A percentile compares a stretch with the other conserved stretches of the same genome.
phyloP scores from a whole-genome alignment of 1,139 yeast genomes.

The Hansenula sp. region DNA sequence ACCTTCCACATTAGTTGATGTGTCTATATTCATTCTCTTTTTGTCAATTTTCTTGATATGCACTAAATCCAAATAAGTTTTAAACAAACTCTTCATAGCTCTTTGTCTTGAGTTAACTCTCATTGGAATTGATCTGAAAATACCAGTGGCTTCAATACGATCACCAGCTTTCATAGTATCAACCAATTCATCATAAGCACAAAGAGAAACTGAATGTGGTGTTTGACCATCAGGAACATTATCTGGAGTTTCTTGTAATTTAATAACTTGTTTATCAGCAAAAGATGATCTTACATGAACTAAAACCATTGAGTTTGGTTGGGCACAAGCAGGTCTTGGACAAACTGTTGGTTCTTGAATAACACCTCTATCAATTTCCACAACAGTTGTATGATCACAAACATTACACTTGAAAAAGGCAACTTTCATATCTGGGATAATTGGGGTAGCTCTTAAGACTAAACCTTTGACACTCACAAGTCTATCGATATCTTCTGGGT shows the following conservation, averaged over 20 bases:
- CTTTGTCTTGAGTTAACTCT: conserved; percentile 84
- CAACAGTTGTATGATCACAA: conserved; percentile 89
- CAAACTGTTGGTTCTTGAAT: conserved; percentile 92
- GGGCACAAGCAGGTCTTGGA: conserved; percentile 85
- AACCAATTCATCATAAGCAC: conserved; percentile 94
- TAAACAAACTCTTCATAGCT: conserved; percentile 76
- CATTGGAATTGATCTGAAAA: conserved; percentile 89
- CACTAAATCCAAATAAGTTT: conserved; percentile 91
- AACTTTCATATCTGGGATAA: conserved; percentile 96
- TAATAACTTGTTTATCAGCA: conserved; percentile 92
- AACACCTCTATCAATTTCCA: conserved; percentile 90
- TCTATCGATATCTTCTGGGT: conserved; percentile 94
- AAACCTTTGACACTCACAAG: conserved; percentile 88
- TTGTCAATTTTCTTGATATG: conserved; percentile 86
- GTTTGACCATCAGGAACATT: conserved; percentile 99
- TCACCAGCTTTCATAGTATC: conserved; percentile 97
- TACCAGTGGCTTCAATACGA: conserved; percentile 91
- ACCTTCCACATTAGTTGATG: conserved; percentile 54
- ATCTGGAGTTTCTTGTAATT: conserved; percentile 96
- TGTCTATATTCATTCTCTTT: conserved; percentile 77
- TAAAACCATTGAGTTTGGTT: conserved; percentile 81
- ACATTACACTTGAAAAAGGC: conserved; percentile 95
- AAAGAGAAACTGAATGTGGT: conserved; percentile 90
- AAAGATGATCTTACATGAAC: conserved; percentile 89
- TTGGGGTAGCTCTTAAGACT: conserved; percentile 81